A percentile compares a stretch with the other conserved stretches of the same genome.
Evolutionary conservation across 768 basidiomycete species (phyloP).

Genomic region (Obba rivulosa): DNA sequence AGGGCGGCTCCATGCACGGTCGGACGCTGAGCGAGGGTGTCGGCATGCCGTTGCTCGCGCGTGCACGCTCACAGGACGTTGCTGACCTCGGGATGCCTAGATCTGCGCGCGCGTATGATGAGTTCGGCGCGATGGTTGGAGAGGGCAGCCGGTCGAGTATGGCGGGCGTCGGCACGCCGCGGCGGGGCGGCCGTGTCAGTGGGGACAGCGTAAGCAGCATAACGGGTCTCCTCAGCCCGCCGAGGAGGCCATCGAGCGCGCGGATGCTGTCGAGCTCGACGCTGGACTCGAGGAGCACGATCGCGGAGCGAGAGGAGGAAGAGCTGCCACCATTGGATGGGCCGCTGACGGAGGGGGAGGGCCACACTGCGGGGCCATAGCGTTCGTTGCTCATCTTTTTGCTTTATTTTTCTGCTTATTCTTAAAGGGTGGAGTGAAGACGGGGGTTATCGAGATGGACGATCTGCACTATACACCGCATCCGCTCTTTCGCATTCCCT

Average conservation of each 20-base stretch:
- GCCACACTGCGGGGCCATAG: too few relatives aligned
- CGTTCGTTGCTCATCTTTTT: too few relatives aligned
- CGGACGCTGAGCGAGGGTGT: slow-evolving; percentile 23
- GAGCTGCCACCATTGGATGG: not conserved
- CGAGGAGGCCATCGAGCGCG: too few relatives aligned
- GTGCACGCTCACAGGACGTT: slow-evolving; percentile 19
- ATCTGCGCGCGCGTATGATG: slow-evolving; percentile 12
- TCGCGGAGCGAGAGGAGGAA: too few relatives aligned
- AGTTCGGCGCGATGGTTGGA: slow-evolving; percentile 19
- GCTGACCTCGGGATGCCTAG: slow-evolving; percentile 9
- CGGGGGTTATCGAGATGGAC: too few relatives aligned
- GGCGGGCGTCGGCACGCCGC: slow-evolving; percentile 40
- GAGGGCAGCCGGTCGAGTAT: slow-evolving; percentile 24
- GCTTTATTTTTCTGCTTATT: not conserved
- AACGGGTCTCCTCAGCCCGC: not conserved
- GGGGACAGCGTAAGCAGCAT: not conserved
- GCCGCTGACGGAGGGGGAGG: not conserved
- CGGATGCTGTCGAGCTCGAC: not conserved
- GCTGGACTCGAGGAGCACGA: not conserved
- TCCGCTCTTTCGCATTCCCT: too few relatives aligned
- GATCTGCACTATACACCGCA: too few relatives aligned
- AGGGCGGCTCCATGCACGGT: slow-evolving; percentile 16
- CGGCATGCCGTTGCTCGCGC: slow-evolving; percentile 27
- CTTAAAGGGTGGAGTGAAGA: too few relatives aligned
- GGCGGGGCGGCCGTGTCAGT: slow-evolving; percentile 1